These are phyloP conservation scores for Colletotrichum lupini DNA, from an alignment of 2,329 filamentous ascomycete genomes.

Conservation along the genomic window DNA sequence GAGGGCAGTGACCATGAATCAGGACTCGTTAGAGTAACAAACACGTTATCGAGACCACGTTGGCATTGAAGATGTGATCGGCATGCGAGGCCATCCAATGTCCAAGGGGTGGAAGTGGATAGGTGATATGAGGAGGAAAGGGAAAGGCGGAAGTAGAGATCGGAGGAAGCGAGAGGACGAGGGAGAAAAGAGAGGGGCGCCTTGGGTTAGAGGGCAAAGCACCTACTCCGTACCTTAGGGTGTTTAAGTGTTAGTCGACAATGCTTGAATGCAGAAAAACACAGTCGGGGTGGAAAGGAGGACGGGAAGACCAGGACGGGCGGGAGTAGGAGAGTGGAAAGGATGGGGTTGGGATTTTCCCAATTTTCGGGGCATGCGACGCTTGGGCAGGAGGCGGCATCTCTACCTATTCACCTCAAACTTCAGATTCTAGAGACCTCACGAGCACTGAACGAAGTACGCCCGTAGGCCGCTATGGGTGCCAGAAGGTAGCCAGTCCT, in stretches of 20 bases:
- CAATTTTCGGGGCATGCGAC: conserved; percentile 37
- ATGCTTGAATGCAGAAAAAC: conserved; percentile 24
- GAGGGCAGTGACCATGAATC: conserved; percentile 35
- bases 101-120: conserved; percentile 24
- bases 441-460: too few relatives aligned
- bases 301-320: conserved; percentile 2
- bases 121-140: conserved; percentile 23
- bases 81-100: conserved; percentile 28
- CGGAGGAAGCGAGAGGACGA: conserved; percentile 12
- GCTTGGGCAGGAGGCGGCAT: conserved; percentile 34
- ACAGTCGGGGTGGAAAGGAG: conserved; percentile 1
- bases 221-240: not conserved
- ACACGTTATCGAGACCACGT: conserved; percentile 22
- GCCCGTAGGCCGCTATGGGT: too few relatives aligned
- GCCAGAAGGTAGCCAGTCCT: too few relatives aligned
- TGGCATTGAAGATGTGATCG: conserved; percentile 20
- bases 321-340: conserved; percentile 28
- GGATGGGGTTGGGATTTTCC: conserved; percentile 43
- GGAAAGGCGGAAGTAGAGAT: conserved; percentile 10
- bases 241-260: not conserved
- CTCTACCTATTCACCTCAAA: too few relatives aligned
- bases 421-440: conserved; percentile 22
- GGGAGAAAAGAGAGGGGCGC: conserved; percentile 16
- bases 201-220: conserved; percentile 4
- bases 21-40: conserved; percentile 6